These are phyloP conservation scores for Penicillium lagena DNA, from an alignment of 495 filamentous ascomycete genomes.

Conservation along the genomic window DNA sequence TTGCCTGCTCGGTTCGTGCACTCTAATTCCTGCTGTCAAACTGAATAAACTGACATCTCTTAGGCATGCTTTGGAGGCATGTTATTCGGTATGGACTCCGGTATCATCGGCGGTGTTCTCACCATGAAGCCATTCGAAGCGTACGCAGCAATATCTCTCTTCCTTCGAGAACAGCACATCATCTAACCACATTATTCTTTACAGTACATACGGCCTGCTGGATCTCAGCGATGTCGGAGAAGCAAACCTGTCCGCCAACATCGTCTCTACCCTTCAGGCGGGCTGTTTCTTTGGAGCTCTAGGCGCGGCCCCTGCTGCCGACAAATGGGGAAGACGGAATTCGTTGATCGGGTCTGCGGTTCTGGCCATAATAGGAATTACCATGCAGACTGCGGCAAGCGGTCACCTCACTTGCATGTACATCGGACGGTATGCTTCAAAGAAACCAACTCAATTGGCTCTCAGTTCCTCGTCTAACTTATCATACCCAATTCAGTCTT, in stretches of 20 bases:
- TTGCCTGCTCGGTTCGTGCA: constrained; percentile 59
- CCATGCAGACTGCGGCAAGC: constrained; percentile 57
- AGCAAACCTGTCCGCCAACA: constrained; percentile 33
- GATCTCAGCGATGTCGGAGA: constrained; percentile 47
- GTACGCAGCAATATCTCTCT: constrained; percentile 18
- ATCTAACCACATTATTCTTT: neutral
- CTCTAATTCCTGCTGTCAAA: neutral
- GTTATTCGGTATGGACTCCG: constrained; percentile 62
- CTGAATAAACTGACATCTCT: neutral
- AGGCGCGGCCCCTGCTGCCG: constrained; percentile 47
- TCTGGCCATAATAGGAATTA: constrained; percentile 45
- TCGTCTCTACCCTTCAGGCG: constrained; percentile 62
- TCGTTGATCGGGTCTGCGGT: constrained; percentile 46
- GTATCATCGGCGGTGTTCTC: constrained; percentile 66
- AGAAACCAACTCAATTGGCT: neutral
- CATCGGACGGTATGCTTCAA: constrained; percentile 47
- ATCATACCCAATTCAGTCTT: constrained; percentile 28
- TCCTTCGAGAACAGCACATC: neutral
- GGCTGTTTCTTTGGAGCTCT: constrained; percentile 66
- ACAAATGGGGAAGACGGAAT: constrained; percentile 48
- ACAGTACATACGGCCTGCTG: constrained; percentile 44
- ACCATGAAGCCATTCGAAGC: constrained; percentile 56
- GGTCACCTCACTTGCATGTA: constrained; percentile 51
- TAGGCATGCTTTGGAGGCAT: constrained; percentile 73
- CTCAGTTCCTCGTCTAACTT: neutral